phyloP scores from a whole-genome alignment of 2,329 filamentous ascomycete genomes.

The Tolypocladium ovalisporum region DNA sequence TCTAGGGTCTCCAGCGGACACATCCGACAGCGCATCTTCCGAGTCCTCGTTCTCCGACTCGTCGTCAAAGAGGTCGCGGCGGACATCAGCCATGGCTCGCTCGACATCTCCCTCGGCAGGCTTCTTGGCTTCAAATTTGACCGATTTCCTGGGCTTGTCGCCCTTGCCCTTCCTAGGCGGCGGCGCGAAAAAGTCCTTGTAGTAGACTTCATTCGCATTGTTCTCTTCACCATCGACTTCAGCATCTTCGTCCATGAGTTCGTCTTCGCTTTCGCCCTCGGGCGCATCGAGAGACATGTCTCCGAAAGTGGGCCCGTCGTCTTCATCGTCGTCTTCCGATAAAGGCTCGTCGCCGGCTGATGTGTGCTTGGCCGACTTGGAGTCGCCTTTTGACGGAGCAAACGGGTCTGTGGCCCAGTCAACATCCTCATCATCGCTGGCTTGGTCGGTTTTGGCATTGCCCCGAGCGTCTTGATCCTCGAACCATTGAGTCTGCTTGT shows the following conservation, averaged over 20 bases:
- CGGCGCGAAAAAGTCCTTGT: constrained; percentile 88
- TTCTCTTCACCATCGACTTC: constrained; percentile 47
- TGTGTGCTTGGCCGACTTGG: constrained; percentile 16
- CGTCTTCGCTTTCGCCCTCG: constrained; percentile 57
- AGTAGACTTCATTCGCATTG: constrained; percentile 84
- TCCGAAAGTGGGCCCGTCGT: constrained; percentile 73
- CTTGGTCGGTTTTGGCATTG: constrained; percentile 62
- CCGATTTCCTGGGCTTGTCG: constrained; percentile 31
- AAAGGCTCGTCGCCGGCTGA: constrained; percentile 19
- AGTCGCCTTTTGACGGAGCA: constrained; percentile 19
- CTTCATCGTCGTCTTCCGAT: constrained; percentile 47
- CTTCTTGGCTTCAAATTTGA: constrained; percentile 26
- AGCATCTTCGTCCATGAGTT: constrained; percentile 42
- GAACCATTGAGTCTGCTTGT: constrained; percentile 80
- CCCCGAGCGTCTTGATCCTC: constrained; percentile 76
- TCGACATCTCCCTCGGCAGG: constrained; percentile 59
- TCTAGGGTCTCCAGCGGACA: constrained; percentile 57
- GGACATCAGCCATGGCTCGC: constrained; percentile 76
- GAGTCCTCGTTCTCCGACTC: constrained; percentile 53
- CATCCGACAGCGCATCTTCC: constrained; percentile 53
- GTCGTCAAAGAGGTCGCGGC: constrained; percentile 84
- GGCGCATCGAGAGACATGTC: constrained; percentile 65
- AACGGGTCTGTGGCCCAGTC: constrained; percentile 80
- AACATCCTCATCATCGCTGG: constrained; percentile 74
- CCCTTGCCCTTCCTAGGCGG: constrained; percentile 60